Evolutionary conservation across 2,329 filamentous ascomycete species (phyloP).

Genomic region (Penicillium fuscoglaucum): DNA sequence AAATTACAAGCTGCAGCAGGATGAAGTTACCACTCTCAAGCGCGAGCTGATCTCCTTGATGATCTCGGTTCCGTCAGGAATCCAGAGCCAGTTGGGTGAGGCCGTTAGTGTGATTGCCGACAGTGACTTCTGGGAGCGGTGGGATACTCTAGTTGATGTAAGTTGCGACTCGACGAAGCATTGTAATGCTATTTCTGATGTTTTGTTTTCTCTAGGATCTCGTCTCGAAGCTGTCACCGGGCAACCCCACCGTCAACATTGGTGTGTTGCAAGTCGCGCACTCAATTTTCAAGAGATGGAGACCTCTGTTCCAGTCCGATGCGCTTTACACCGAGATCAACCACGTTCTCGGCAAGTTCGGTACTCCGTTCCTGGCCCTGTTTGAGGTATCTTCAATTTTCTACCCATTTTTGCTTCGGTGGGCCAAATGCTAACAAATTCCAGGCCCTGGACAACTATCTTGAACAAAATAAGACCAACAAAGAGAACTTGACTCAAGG

Average conservation of each 20-base stretch:
- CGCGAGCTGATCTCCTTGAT: constrained; percentile 92
- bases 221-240: constrained; percentile 78
- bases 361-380: constrained; percentile 76
- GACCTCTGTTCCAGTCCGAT: constrained; percentile 89
- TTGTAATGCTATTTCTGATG: constrained; percentile 3
- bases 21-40: constrained; percentile 90
- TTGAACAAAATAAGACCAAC: constrained; percentile 74
- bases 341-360: constrained; percentile 86
- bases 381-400: constrained; percentile 60
- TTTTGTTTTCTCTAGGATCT: constrained; percentile 62
- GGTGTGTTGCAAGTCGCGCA: constrained; percentile 96
- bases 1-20: constrained; percentile 78
- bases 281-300: constrained; percentile 95
- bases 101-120: constrained; percentile 97
- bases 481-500: constrained; percentile 72
- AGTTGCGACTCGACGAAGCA: constrained; percentile 25
- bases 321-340: constrained; percentile 94
- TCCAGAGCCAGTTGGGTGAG: constrained; percentile 93
- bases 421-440: constrained; percentile 15
- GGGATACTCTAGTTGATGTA: constrained; percentile 91
- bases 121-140: constrained; percentile 93
- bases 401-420: not conserved
- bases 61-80: constrained; percentile 82
- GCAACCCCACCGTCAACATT: constrained; percentile 82
- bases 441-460: constrained; percentile 53